Percentiles rank a stretch among this genome's conserved stretches.
Evolutionary conservation across 495 filamentous ascomycete species (phyloP).

Genomic region (Daldinia loculata): DNA sequence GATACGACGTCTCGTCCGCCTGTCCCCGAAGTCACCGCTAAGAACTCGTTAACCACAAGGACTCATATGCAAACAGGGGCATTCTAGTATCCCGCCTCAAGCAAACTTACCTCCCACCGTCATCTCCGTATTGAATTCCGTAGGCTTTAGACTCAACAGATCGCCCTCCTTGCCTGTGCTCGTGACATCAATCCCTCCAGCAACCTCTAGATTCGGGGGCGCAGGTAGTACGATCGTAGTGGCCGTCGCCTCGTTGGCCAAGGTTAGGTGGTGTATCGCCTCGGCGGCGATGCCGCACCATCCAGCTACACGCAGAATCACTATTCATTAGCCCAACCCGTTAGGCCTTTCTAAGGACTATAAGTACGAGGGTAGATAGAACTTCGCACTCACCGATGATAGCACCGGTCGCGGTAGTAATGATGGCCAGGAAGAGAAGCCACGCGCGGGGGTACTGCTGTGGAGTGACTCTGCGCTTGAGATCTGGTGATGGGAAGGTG

Average conservation of each 20-base stretch:
- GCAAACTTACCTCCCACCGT: conserved; percentile 7
- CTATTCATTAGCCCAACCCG: conserved; percentile 7
- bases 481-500: background rate
- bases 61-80: background rate
- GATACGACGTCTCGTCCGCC: background rate
- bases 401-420: background rate
- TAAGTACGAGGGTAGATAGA: background rate
- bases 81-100: background rate
- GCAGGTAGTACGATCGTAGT: conserved; percentile 9
- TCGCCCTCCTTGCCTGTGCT: background rate
- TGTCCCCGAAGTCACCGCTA: background rate
- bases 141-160: background rate
- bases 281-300: conserved; percentile 23
- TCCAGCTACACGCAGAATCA: conserved; percentile 6
- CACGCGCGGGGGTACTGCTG: conserved; percentile 17
- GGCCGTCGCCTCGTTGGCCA: background rate
- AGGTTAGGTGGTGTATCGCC: background rate
- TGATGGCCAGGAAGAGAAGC: conserved; percentile 23
- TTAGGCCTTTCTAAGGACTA: background rate
- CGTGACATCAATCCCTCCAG: background rate
- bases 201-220: background rate
- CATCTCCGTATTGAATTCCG: background rate
- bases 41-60: background rate
- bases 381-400: conserved; percentile 17
- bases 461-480: conserved; percentile 20